These are phyloP conservation scores for Clonostachys byssicola DNA, from an alignment of 2,329 filamentous ascomycete genomes.

Conservation along the genomic window DNA sequence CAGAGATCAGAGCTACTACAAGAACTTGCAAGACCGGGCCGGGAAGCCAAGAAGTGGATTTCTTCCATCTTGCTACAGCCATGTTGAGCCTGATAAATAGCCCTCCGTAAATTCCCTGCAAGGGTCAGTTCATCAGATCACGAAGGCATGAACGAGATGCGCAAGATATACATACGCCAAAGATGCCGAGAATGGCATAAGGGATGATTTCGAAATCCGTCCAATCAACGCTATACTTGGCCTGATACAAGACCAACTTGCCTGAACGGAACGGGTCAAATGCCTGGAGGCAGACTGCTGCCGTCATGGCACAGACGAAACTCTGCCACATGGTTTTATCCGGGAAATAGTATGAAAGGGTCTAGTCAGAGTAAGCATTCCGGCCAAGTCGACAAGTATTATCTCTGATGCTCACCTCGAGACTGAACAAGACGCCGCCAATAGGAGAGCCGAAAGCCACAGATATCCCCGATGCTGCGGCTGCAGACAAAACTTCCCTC, in stretches of 20 bases:
- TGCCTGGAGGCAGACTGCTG: slow-evolving; percentile 86
- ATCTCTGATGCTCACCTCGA: slow-evolving; percentile 57
- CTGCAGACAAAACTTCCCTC: slow-evolving; percentile 87
- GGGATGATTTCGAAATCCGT: slow-evolving; percentile 91
- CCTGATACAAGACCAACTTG: slow-evolving; percentile 93
- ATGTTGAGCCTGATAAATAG: slow-evolving; percentile 96
- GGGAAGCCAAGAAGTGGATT: slow-evolving; percentile 59
- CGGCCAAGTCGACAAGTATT: neutral
- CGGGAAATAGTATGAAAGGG: slow-evolving; percentile 95
- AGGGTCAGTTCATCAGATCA: slow-evolving; percentile 5
- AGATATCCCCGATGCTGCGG: slow-evolving; percentile 87
- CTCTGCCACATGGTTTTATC: slow-evolving; percentile 99
- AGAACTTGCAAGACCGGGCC: slow-evolving; percentile 77
- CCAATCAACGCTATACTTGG: slow-evolving; percentile 88
- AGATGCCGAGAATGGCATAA: slow-evolving; percentile 78
- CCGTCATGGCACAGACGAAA: slow-evolving; percentile 99
- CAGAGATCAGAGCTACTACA: slow-evolving; percentile 75
- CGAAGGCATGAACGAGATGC: neutral
- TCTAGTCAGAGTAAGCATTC: slow-evolving; percentile 35
- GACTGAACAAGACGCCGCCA: slow-evolving; percentile 88
- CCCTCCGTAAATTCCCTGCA: slow-evolving; percentile 81
- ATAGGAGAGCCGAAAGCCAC: slow-evolving; percentile 94
- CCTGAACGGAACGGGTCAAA: slow-evolving; percentile 93
- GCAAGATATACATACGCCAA: slow-evolving; percentile 51
- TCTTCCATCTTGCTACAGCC: slow-evolving; percentile 77